A percentile compares a stretch with the other conserved stretches of the same genome.
phyloP scores from a whole-genome alignment of 139 green algal species.

The Asterochloris sp. region DNA sequence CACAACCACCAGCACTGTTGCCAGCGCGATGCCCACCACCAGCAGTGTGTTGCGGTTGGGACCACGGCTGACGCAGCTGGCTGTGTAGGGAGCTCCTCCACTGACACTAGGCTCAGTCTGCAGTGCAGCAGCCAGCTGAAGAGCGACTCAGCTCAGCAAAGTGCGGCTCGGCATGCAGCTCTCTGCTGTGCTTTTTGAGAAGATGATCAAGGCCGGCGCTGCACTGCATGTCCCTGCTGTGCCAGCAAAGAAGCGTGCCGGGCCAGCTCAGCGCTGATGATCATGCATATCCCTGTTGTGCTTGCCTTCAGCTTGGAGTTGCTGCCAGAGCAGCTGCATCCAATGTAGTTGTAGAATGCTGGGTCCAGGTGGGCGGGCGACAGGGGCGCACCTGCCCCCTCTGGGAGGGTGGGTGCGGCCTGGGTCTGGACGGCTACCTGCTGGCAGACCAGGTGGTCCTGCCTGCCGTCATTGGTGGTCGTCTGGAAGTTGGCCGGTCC shows the following conservation, averaged over 20 bases:
- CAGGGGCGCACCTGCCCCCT: background rate
- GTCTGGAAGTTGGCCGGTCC: background rate
- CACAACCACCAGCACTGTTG: background rate
- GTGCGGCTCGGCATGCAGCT: background rate
- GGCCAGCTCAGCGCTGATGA: no score
- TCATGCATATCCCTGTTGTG: background rate
- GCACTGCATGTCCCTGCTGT: background rate
- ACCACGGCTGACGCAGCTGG: background rate
- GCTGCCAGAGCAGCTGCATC: conserved; percentile 1
- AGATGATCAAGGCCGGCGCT: background rate
- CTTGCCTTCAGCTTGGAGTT: background rate
- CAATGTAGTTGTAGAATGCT: background rate
- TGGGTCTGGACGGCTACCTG: conserved; percentile 8
- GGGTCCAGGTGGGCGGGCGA: conserved; percentile 4
- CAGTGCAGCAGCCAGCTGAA: background rate
- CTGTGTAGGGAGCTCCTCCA: background rate
- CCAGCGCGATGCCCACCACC: conserved; percentile 13
- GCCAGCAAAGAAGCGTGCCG: no score
- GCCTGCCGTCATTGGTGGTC: conserved; percentile 1
- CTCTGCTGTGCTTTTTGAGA: background rate
- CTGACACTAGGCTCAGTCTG: background rate
- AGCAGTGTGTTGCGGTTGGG: conserved; percentile 3
- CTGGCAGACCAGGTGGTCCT: background rate
- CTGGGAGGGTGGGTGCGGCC: background rate
- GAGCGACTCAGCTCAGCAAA: background rate